A percentile compares a stretch with the other conserved stretches of the same genome.
phyloP scores from a whole-genome alignment of 371 early-diverging fungal species.

The Mucor velutinosus region DNA sequence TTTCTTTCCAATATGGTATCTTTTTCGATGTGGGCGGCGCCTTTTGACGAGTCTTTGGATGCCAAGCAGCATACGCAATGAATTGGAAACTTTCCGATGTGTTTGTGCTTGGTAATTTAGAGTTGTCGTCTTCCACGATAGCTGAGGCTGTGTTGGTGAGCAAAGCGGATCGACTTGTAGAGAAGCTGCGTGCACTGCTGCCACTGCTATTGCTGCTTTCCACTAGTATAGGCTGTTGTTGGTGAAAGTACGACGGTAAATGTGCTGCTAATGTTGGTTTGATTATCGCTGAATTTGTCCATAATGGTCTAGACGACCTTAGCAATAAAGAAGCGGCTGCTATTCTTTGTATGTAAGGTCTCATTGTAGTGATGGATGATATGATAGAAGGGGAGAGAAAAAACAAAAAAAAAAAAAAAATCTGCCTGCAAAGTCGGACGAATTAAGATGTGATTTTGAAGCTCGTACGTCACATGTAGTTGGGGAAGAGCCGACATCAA shows the following conservation, averaged over 20 bases:
- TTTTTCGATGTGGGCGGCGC: conserved; percentile 20
- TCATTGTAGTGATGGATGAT: conserved; percentile 12
- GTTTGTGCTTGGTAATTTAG: neutral
- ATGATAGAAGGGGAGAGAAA: neutral
- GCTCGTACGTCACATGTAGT: neutral
- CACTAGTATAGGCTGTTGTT: neutral
- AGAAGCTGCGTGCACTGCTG: conserved; percentile 3
- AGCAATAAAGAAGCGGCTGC: conserved; percentile 23
- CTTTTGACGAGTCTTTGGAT: conserved; percentile 45
- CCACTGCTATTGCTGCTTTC: neutral
- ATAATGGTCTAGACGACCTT: conserved; percentile 9
- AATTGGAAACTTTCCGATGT: conserved; percentile 37
- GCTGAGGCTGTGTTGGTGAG: conserved; percentile 2
- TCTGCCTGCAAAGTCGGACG: neutral
- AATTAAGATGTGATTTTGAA: neutral
- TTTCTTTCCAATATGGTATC: conserved; percentile 52
- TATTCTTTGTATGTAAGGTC: conserved; percentile 25
- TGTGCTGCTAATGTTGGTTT: conserved; percentile 7
- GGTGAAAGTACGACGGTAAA: conserved; percentile 16
- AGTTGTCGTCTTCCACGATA: conserved; percentile 2
- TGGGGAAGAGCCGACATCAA: no score
- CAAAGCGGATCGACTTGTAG: neutral
- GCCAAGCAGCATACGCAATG: conserved; percentile 52
- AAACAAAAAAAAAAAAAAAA: conserved; percentile 1
- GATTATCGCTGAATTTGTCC: neutral